Evolutionary conservation across 148 eudicot genomes (phyloP).

Genomic region (Cornus controversa): DNA sequence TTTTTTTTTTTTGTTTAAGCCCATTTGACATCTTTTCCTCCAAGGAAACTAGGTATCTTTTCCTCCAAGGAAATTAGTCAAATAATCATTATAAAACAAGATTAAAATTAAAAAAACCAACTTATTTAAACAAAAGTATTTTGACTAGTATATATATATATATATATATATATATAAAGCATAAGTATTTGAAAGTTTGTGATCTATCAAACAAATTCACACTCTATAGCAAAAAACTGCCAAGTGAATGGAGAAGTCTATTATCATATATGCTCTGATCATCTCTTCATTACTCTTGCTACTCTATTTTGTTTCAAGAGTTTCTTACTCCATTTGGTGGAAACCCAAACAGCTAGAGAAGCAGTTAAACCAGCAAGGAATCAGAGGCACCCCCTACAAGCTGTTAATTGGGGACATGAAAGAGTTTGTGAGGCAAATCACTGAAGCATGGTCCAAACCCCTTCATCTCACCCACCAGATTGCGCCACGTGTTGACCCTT

Average conservation of each 20-base stretch:
- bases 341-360: slow-evolving; percentile 37
- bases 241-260: slow-evolving; percentile 19
- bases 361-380: slow-evolving; percentile 31
- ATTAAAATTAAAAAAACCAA: neutral
- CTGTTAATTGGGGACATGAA: slow-evolving; percentile 41
- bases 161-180: slow-evolving; percentile 1
- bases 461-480: slow-evolving; percentile 36
- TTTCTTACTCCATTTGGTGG: slow-evolving; percentile 32
- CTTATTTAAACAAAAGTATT: neutral
- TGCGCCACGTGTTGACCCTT: slow-evolving; percentile 43
- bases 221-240: too few species aligned
- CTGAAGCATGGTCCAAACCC: slow-evolving; percentile 50
- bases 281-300: slow-evolving; percentile 11
- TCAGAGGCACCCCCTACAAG: slow-evolving; percentile 41
- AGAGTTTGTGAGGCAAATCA: slow-evolving; percentile 31
- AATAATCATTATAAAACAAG: neutral
- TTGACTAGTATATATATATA: too few species aligned
- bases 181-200: neutral
- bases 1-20: too few species aligned
- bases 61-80: neutral
- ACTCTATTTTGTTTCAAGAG: slow-evolving; percentile 16
- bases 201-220: neutral
- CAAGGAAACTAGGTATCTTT: neutral
- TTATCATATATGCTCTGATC: slow-evolving; percentile 3
- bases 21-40: too few species aligned